Percentiles rank a stretch among this genome's conserved stretches.
These are phyloP conservation scores for Abortiporus biennis DNA, from an alignment of 1,284 basidiomycete species.

Conservation along the genomic window DNA sequence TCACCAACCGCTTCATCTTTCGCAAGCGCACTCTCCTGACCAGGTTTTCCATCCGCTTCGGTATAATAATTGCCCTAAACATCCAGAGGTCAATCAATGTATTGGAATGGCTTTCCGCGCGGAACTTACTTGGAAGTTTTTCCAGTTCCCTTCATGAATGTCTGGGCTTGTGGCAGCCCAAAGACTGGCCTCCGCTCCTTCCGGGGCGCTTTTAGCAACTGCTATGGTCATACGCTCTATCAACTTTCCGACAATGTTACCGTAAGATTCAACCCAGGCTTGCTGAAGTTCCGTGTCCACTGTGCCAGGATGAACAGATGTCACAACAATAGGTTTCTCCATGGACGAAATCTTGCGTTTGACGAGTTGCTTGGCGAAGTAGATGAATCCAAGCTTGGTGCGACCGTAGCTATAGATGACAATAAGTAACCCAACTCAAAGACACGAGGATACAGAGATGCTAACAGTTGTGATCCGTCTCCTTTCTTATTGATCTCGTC, in stretches of 20 bases:
- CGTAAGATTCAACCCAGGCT: conserved; percentile 22
- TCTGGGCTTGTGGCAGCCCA: conserved; percentile 26
- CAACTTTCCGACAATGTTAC: conserved; percentile 19
- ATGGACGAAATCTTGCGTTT: conserved; percentile 17
- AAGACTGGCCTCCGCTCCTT: conserved; percentile 26
- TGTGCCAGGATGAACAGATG: conserved; percentile 25
- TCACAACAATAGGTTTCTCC: conserved; percentile 19
- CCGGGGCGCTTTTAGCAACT: conserved; percentile 22
- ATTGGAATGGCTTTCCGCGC: neutral
- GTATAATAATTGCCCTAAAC: conserved; percentile 25
- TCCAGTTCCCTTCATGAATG: conserved; percentile 24
- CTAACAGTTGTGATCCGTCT: conserved; percentile 20
- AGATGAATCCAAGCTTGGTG: conserved; percentile 23
- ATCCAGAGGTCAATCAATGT: too few relatives aligned
- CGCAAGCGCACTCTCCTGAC: conserved; percentile 19
- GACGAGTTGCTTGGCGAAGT: conserved; percentile 20
- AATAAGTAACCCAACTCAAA: neutral
- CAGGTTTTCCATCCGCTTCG: conserved; percentile 23
- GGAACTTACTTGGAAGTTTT: conserved; percentile 21
- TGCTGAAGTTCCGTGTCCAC: conserved; percentile 26
- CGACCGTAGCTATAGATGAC: conserved; percentile 17
- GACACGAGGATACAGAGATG: neutral
- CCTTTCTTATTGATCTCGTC: conserved; percentile 23
- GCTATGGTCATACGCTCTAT: conserved; percentile 17
- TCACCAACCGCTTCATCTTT: conserved; percentile 18